Percentiles rank a stretch among this genome's conserved stretches.
These are phyloP conservation scores for Penicillium maclennaniae DNA, from an alignment of 495 filamentous ascomycete species.

Conservation along the genomic window DNA sequence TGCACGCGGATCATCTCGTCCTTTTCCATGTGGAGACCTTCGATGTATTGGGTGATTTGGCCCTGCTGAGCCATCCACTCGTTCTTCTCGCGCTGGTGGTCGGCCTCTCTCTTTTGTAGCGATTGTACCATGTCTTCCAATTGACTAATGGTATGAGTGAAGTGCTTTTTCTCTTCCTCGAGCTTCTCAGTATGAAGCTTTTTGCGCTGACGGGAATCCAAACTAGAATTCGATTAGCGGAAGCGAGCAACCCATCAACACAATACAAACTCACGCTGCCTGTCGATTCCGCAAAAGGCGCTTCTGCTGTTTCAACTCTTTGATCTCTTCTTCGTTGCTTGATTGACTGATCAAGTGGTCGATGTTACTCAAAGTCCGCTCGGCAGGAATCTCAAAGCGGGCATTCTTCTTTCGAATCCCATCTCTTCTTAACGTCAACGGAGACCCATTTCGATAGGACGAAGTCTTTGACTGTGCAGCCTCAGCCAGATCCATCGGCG, in stretches of 20 bases:
- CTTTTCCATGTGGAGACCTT: constrained; percentile 77
- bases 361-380: constrained; percentile 91
- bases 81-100: constrained; percentile 63
- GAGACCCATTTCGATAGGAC: constrained; percentile 72
- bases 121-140: constrained; percentile 73
- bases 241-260: constrained; percentile 1
- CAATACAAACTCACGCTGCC: constrained; percentile 69
- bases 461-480: constrained; percentile 71
- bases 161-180: constrained; percentile 94
- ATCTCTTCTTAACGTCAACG: constrained; percentile 70
- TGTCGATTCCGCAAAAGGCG: constrained; percentile 90
- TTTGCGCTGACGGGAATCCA: constrained; percentile 96
- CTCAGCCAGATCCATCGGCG: constrained; percentile 54
- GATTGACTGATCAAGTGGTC: constrained; percentile 87
- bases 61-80: constrained; percentile 65
- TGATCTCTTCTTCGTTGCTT: constrained; percentile 88
- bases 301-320: constrained; percentile 98
- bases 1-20: constrained; percentile 85
- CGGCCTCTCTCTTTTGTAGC: constrained; percentile 51
- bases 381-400: constrained; percentile 93
- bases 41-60: constrained; percentile 69
- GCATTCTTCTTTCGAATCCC: constrained; percentile 99
- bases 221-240: constrained; percentile 51
- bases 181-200: constrained; percentile 97
- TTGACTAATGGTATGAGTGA: constrained; percentile 64